Evolutionary conservation across 2,329 filamentous ascomycete species (phyloP), one percentile per base, ranked within the genome.

Genomic region (Monosporascus sp.): DNA sequence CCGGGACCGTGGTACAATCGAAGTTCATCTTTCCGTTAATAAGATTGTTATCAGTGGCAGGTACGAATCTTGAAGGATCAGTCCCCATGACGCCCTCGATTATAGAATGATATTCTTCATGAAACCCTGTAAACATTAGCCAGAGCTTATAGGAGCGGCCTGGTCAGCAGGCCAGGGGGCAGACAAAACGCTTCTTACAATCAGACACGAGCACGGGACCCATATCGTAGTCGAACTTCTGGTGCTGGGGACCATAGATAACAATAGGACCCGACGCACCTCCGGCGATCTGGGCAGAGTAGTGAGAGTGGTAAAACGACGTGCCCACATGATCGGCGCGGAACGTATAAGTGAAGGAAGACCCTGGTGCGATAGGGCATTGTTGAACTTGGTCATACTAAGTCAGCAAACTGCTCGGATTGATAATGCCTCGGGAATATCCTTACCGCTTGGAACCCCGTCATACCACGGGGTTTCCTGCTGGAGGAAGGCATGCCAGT

Each of bases 221-320:
- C 2, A 61, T 43, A 45, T 61, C 59, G 18, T 59, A 50, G 28
- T 61, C 59, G 37, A 56, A 61, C 20, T 56, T 38, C 8, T 54
- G 53, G 37, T 60, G 53, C 14, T n/a, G 46, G 6, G 58, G 60
- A 2, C 60, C 58, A 47, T 59, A 53, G 26, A 61, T 51, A 0
- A 63, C 63, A 17, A 80, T 72, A 1, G 71, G 70, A 3, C 78
- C 78, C 17, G 71, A 60, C 0, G 78, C 60, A 7, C 78, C 78
- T 49, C 77, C 71, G 11, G 65, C 65, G 47, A 71, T 72, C 53
- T 75, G 73, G 8, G 67, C 61, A n/a, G 67, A 65, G 55, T 72
- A 68, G 50, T 71, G 68, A 3, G 64, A 67, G 44, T 70, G 68
- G 26, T 69, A 71, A 66, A 66, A 69, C 15, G 52, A 47, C 5